Conservation (phyloP, 1,284 basidiomycete species). For the Caloboletus inedulis region DNA sequence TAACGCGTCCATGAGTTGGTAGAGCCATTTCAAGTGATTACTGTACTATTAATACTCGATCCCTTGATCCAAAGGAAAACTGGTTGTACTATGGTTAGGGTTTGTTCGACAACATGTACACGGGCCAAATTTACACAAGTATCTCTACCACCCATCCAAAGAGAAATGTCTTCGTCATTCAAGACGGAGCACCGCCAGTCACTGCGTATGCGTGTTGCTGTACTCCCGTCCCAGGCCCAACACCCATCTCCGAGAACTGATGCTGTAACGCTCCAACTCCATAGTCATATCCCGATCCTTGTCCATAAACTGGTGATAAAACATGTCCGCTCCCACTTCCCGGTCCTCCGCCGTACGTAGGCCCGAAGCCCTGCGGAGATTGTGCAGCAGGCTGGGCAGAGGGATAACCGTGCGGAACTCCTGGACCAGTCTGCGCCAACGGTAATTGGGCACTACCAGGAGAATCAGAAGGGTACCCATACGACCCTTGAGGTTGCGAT, state of each 20-base stretch:
- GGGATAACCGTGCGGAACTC: constrained; percentile 18
- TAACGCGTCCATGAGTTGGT: constrained; percentile 81
- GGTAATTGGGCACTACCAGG: not conserved
- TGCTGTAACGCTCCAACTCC: constrained; percentile 26
- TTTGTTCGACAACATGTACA: constrained; percentile 11
- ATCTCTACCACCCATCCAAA: constrained; percentile 1
- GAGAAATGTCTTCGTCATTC: not conserved
- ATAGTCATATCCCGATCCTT: constrained; percentile 22
- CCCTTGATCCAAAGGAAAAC: not conserved
- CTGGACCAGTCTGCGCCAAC: constrained; percentile 9
- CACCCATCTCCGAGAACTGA: constrained; percentile 34
- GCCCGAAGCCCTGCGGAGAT: constrained; percentile 12
- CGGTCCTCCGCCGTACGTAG: constrained; percentile 21
- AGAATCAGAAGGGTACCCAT: constrained; percentile 21
- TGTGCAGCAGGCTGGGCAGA: constrained; percentile 16
- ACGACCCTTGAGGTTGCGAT: constrained; percentile 22
- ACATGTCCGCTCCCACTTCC: constrained; percentile 25
- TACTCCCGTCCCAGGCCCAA: constrained; percentile 21
- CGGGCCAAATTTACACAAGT: not conserved
- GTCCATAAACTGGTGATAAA: constrained; percentile 19
- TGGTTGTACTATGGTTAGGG: constrained; percentile 25
- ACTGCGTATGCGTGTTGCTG: constrained; percentile 28
- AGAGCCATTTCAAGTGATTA: constrained; percentile 53
- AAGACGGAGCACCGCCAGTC: constrained; percentile 19
- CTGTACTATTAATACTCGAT: too few relatives aligned